These are phyloP conservation scores for Fusarium brachygibbosum DNA, from an alignment of 2,329 filamentous ascomycete species.

Conservation along the genomic window DNA sequence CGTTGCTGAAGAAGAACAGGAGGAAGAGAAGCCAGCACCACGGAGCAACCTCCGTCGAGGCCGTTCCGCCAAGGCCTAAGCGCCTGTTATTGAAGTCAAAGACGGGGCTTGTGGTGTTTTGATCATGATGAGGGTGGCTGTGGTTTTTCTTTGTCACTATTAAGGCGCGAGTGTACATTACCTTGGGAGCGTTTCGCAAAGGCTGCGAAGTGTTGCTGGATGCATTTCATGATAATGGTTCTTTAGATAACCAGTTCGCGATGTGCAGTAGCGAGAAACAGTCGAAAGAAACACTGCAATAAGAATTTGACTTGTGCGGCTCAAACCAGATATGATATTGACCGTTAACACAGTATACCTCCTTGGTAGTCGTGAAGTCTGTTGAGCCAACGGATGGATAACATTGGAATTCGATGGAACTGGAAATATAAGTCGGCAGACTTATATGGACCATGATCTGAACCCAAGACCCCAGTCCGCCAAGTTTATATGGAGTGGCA, in stretches of 20 bases:
- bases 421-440: neutral
- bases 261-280: neutral
- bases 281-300: neutral
- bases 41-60: constrained; percentile 50
- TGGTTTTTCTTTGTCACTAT: constrained; percentile 7
- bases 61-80: constrained; percentile 46
- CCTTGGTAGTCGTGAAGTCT: neutral
- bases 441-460: neutral
- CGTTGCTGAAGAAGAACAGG: constrained; percentile 27
- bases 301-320: constrained; percentile 4
- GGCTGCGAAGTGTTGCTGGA: constrained; percentile 1
- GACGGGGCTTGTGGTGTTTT: neutral
- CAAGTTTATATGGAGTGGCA: constrained; percentile 4
- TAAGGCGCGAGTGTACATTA: constrained; percentile 16
- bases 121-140: neutral
- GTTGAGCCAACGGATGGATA: neutral
- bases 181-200: constrained; percentile 18
- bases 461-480: neutral
- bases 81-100: neutral
- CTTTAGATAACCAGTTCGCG: constrained; percentile 8
- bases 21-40: constrained; percentile 50
- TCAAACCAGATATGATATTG: neutral
- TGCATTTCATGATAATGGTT: constrained; percentile 3
- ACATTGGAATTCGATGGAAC: constrained; percentile 2
- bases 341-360: neutral